Evolutionary conservation across 73 alveolate genomes (phyloP).

Genomic region (Paramecium tetraurelia): DNA sequence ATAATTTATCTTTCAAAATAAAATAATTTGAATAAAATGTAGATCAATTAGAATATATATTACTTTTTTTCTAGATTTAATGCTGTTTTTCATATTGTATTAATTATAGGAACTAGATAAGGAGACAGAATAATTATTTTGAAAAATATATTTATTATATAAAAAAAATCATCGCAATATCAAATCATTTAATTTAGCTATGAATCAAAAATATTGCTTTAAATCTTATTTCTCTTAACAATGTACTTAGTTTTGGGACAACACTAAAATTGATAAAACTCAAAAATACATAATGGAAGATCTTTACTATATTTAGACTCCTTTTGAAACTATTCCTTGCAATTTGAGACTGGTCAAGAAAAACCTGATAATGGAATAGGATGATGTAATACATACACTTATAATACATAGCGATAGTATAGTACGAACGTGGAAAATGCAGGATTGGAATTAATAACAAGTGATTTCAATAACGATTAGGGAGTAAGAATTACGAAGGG

Average conservation of each 20-base stretch:
- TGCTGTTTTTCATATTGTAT: neutral
- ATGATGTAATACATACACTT: neutral
- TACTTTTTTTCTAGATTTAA: neutral
- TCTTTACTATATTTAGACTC: neutral
- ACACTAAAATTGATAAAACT: neutral
- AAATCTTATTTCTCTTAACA: neutral
- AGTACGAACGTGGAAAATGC: neutral
- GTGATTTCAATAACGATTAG: conserved; percentile 3
- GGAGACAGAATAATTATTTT: neutral
- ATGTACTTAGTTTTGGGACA: neutral
- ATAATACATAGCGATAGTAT: neutral
- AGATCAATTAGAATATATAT: too few species aligned
- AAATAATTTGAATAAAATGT: neutral
- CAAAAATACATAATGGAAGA: neutral
- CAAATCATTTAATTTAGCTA: neutral
- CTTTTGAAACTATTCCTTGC: neutral
- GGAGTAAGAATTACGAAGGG: conserved; percentile 8
- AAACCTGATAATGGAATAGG: neutral
- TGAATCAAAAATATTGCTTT: neutral
- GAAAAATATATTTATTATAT: neutral
- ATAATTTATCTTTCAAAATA: too few species aligned
- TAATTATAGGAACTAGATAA: neutral
- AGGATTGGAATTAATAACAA: neutral
- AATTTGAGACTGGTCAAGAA: neutral
- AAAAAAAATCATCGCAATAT: neutral